Evolutionary conservation across 305 asterid species (phyloP).

Genomic region (Plantago coronopus): DNA sequence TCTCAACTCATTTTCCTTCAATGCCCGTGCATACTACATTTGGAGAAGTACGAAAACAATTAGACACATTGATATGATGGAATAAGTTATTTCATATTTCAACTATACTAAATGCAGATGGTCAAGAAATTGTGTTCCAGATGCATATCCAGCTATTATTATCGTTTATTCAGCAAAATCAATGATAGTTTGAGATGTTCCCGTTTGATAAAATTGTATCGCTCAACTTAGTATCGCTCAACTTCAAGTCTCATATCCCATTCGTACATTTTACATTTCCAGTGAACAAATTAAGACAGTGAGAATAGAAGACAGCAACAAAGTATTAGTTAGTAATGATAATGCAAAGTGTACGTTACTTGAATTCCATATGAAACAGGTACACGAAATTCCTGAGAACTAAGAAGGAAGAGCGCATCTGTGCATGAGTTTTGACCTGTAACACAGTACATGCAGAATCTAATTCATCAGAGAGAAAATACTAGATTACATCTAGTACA

Average conservation of each 20-base stretch:
- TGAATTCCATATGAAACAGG: conserved; percentile 57
- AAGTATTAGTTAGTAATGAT: not conserved
- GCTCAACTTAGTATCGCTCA: too few species aligned
- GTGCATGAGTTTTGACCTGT: conserved; percentile 64
- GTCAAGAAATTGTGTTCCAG: too few species aligned
- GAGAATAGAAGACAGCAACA: not conserved
- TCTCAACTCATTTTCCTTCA: conserved; percentile 75
- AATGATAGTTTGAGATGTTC: too few species aligned
- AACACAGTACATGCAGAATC: conserved; percentile 8
- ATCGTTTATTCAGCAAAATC: too few species aligned
- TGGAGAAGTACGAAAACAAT: conserved; percentile 1
- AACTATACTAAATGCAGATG: too few species aligned
- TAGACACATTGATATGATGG: conserved; percentile 21
- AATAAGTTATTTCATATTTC: too few species aligned
- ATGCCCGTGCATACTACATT: conserved; percentile 63
- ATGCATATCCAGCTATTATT: too few species aligned
- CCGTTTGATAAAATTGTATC: too few species aligned
- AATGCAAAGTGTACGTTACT: conserved; percentile 29
- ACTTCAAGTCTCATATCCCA: too few species aligned
- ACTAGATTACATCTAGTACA: too few species aligned
- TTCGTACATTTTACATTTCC: too few species aligned
- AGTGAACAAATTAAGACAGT: not conserved
- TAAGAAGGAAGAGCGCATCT: conserved; percentile 47
- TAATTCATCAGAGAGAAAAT: not conserved
- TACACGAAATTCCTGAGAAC: conserved; percentile 57